Evolutionary conservation across 2,329 filamentous ascomycete genomes (phyloP), one percentile per base, ranked within the genome.

Genomic region (Zarea fungicola): DNA sequence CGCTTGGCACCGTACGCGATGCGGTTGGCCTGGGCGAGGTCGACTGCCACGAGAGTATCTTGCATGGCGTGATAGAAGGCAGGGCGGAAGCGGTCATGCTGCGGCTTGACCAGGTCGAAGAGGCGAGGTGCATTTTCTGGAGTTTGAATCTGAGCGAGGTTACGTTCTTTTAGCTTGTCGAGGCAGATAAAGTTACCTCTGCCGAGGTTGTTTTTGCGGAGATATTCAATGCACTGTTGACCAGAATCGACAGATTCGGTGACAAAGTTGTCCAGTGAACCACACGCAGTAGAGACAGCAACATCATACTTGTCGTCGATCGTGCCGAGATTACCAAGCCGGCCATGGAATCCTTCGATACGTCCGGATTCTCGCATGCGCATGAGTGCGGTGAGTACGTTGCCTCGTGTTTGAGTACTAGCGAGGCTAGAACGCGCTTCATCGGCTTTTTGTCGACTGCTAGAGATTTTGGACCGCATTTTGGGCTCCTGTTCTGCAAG

Each of bases 171-270:
- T 42, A 97, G 74, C 62, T 92, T 90, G 66, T 99, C 89, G 14
- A 99, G 77, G 56, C 93, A 88, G 60, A 99, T 97, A 65, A 99
- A 97, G 70, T 96, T 96, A 52, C 91, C 93, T 59, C 95, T 84
- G 11, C 93, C 93, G 4, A 99, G 83, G 58, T 96, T 96, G 60
- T 96, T 99, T 75, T 97, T 99, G 49, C 93, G 84, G 11, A 99
- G 77, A 62, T 99, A 93, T 62, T 97, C 93, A 55, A 99, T 97
- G 66, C 95, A 99, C 65, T 97, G 91, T 67, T 99, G 93, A 55
- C 91, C 93, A 51, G 90, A 88, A 60, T 97, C 93, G 13, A 97
- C 92, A 1, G 89, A 91, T 60, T 97, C 93, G 1, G 95, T 95
- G 9, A 99, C 92, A 67, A 99, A 91, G 62, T 97, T 96, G 67